phyloP scores from a whole-genome alignment of 257 asterid genomes.

The Solanum chiquidenum region DNA sequence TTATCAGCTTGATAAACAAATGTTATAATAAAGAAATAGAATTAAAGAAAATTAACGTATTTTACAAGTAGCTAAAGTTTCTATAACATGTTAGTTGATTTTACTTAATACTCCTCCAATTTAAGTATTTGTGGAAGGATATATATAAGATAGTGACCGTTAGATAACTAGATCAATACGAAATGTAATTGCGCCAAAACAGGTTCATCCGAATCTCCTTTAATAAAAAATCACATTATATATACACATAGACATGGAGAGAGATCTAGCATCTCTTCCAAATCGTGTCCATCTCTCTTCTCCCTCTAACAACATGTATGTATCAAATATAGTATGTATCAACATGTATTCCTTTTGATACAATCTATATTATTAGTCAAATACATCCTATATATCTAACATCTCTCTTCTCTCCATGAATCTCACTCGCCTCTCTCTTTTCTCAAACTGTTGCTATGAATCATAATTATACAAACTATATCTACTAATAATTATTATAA shows the following conservation, averaged over 20 bases:
- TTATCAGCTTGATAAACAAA: neutral
- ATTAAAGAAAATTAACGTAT: neutral
- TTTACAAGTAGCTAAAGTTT: neutral
- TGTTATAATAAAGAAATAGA: neutral
- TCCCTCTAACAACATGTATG: neutral
- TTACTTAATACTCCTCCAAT: neutral
- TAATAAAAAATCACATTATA: neutral
- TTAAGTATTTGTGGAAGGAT: neutral
- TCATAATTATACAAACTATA: neutral
- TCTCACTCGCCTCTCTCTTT: rapidly evolving
- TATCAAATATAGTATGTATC: neutral
- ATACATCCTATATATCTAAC: too few species aligned
- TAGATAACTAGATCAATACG: too few species aligned
- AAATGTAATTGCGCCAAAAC: rapidly evolving
- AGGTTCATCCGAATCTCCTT: neutral
- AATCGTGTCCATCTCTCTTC: neutral
- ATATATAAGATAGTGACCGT: too few species aligned
- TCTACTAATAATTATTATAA: neutral
- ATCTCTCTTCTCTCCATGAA: too few species aligned
- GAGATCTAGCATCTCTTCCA: neutral
- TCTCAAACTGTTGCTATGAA: neutral
- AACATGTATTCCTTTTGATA: too few species aligned
- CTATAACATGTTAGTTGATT: neutral
- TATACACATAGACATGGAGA: too few species aligned
- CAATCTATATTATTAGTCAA: too few species aligned